phyloP scores from a whole-genome alignment of 2,329 filamentous ascomycete genomes.

The Xylariaceae sp. region DNA sequence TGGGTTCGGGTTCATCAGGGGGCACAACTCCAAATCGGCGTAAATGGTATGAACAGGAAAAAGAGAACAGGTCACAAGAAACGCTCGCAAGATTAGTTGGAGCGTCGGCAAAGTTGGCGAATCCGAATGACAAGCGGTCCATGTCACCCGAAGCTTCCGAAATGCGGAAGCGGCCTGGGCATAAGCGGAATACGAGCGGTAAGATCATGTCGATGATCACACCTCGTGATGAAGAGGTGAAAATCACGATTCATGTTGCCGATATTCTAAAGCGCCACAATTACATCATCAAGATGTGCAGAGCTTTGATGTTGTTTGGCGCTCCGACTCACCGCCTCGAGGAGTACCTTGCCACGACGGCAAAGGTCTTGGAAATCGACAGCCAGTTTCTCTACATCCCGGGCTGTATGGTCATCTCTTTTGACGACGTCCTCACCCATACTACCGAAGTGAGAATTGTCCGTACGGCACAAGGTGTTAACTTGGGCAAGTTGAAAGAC shows the following conservation, averaged over 20 bases:
- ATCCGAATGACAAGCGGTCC: conserved; percentile 16
- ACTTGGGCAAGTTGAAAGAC: conserved; percentile 68
- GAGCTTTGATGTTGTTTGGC: conserved; percentile 80
- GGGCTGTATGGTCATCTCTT: conserved; percentile 87
- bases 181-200: conserved; percentile 33
- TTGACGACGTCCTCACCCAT: conserved; percentile 68
- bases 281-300: conserved; percentile 77
- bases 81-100: conserved; percentile 39
- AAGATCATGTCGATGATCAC: conserved; percentile 30
- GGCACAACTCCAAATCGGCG: conserved; percentile 35
- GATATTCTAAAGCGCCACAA: conserved; percentile 72
- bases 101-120: conserved; percentile 20
- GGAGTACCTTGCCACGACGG: conserved; percentile 84
- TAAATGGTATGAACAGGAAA: conserved; percentile 40
- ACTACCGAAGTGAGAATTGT: conserved; percentile 79
- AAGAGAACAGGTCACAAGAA: conserved; percentile 36
- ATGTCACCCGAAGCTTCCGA: conserved; percentile 14
- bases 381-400: conserved; percentile 85
- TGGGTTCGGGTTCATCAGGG: conserved; percentile 32
- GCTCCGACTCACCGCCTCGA: conserved; percentile 86
- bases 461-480: conserved; percentile 61
- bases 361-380: conserved; percentile 79
- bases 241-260: conserved; percentile 47
- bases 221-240: conserved; percentile 36
- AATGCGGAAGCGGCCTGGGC: conserved; percentile 23